Evolutionary conservation across 2,329 filamentous ascomycete species (phyloP).

Genomic region (Apiospora sp.): DNA sequence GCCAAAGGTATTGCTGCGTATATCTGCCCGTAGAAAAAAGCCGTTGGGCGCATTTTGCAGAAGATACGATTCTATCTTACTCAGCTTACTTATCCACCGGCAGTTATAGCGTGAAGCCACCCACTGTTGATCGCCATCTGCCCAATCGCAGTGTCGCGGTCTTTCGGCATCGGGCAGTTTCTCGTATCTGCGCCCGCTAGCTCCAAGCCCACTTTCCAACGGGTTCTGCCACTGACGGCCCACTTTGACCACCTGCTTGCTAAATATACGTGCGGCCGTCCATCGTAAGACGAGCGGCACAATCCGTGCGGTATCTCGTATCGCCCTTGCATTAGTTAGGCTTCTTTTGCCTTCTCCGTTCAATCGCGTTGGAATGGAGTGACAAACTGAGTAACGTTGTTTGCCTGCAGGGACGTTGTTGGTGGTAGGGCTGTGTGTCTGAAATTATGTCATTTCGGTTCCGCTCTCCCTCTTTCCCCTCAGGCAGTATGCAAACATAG

Average conservation of each 20-base stretch:
- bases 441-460: neutral
- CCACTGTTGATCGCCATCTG: neutral
- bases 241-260: too few relatives aligned
- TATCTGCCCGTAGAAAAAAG: neutral
- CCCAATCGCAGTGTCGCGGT: neutral
- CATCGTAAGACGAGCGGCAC: neutral
- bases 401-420: neutral
- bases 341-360: neutral
- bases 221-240: neutral
- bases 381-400: conserved; percentile 1
- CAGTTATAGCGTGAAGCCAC: neutral
- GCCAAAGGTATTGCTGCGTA: neutral
- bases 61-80: neutral
- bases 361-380: neutral
- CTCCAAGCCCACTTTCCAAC: conserved; percentile 7
- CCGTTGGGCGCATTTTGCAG: neutral
- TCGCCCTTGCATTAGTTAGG: neutral
- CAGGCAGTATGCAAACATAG: neutral
- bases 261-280: neutral
- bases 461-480: neutral
- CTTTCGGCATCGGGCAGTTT: neutral
- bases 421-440: neutral
- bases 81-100: neutral
- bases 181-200: conserved; percentile 14
- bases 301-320: neutral